These are phyloP conservation scores for Paraphaeosphaeria minitans DNA, from an alignment of 2,329 filamentous ascomycete genomes.

Conservation along the genomic window DNA sequence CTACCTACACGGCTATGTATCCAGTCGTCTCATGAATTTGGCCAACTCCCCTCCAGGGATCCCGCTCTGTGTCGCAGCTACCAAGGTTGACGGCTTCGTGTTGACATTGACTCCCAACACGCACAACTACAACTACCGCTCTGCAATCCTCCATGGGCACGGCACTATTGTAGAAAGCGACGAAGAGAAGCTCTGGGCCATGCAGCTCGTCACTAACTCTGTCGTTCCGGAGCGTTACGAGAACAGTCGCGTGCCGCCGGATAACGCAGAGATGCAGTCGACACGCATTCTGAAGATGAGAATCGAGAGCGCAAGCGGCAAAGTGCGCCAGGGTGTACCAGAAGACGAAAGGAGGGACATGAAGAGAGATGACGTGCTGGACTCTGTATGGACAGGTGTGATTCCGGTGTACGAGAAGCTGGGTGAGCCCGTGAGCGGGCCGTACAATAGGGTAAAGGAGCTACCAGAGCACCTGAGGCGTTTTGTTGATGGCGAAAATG, in stretches of 20 bases:
- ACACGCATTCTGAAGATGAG: slow-evolving; percentile 74
- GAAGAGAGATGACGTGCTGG: slow-evolving; percentile 54
- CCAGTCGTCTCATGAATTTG: slow-evolving; percentile 74
- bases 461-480: slow-evolving; percentile 66
- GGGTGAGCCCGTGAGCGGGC: slow-evolving; percentile 66
- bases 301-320: slow-evolving; percentile 74
- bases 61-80: slow-evolving; percentile 52
- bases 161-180: slow-evolving; percentile 69
- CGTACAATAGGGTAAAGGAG: slow-evolving; percentile 62
- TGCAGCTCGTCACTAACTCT: slow-evolving; percentile 77
- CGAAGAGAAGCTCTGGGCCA: slow-evolving; percentile 76
- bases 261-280: slow-evolving; percentile 72
- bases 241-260: slow-evolving; percentile 57
- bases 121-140: background rate
- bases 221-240: slow-evolving; percentile 73
- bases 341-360: slow-evolving; percentile 64
- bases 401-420: slow-evolving; percentile 50
- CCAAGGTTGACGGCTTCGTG: slow-evolving; percentile 78
- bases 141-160: slow-evolving; percentile 71
- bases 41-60: slow-evolving; percentile 49
- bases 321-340: slow-evolving; percentile 70
- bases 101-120: background rate
- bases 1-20: slow-evolving; percentile 79
- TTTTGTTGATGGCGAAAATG: slow-evolving; percentile 58
- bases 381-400: slow-evolving; percentile 64